Percentiles rank a stretch among this genome's conserved stretches.
These are phyloP conservation scores for Diphasiastrum complanatum DNA, from an alignment of 83 land plant species.

Conservation along the genomic window DNA sequence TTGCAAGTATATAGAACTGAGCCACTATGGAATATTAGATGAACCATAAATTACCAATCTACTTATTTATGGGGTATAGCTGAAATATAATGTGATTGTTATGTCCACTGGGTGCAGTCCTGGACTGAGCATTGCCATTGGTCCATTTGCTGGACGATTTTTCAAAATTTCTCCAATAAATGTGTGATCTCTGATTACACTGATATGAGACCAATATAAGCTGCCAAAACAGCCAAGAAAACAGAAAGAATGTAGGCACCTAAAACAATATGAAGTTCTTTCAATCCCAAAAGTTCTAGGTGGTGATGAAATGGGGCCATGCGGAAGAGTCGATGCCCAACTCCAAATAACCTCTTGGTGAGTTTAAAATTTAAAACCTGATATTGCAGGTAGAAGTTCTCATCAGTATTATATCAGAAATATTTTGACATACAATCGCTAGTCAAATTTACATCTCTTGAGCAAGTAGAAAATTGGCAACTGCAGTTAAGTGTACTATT, in stretches of 20 bases:
- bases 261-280: slow-evolving; percentile 60
- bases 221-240: slow-evolving; percentile 51
- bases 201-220: slow-evolving; percentile 68
- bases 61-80: too few relatives aligned
- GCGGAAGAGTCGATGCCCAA: slow-evolving; percentile 42
- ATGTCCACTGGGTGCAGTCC: too few relatives aligned
- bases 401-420: not conserved
- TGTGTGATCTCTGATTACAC: too few relatives aligned
- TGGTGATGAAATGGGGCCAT: slow-evolving; percentile 86
- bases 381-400: not conserved
- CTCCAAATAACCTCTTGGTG: slow-evolving; percentile 42
- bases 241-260: slow-evolving; percentile 51
- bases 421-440: not conserved
- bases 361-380: slow-evolving; percentile 52
- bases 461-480: not conserved
- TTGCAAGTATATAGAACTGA: too few relatives aligned
- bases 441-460: not conserved
- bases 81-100: too few relatives aligned
- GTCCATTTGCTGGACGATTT: too few relatives aligned
- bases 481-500: not conserved
- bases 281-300: slow-evolving; percentile 57
- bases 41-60: too few relatives aligned
- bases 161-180: too few relatives aligned
- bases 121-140: too few relatives aligned
- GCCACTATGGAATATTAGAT: too few relatives aligned